These are phyloP conservation scores for Nigrospora sphaerica DNA, from an alignment of 2,329 filamentous ascomycete genomes.

Conservation along the genomic window DNA sequence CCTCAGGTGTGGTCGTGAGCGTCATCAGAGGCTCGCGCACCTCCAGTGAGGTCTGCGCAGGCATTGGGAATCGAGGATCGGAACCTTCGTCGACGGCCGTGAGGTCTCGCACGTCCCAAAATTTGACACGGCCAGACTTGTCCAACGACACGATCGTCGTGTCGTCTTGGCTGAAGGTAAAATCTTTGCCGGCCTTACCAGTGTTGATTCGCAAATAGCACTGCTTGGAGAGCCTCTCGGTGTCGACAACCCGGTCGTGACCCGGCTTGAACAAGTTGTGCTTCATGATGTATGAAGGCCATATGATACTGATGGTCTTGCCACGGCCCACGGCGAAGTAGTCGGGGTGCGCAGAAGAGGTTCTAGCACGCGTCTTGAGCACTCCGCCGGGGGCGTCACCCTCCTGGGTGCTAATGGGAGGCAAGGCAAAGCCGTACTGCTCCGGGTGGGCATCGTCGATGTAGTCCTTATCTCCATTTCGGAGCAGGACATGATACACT, in stretches of 20 bases:
- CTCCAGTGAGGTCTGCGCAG: conserved; percentile 57
- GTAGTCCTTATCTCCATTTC: conserved; percentile 68
- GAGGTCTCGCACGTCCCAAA: conserved; percentile 91
- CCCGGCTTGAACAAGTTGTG: conserved; percentile 57
- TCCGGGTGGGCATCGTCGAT: conserved; percentile 75
- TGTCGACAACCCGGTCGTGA: conserved; percentile 68
- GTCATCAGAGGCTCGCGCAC: conserved; percentile 82
- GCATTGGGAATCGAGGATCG: conserved; percentile 43
- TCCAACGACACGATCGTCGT: conserved; percentile 90
- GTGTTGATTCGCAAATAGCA: conserved; percentile 91
- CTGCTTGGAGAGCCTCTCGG: conserved; percentile 78
- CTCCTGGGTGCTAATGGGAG: conserved; percentile 77
- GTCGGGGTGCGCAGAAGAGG: conserved; percentile 81
- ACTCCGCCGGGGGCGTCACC: conserved; percentile 88
- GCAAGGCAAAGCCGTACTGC: conserved; percentile 80
- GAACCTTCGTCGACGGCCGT: conserved; percentile 46
- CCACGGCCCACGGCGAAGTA: conserved; percentile 94
- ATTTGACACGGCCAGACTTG: conserved; percentile 92
- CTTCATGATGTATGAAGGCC: conserved; percentile 56
- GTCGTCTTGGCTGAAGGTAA: conserved; percentile 95
- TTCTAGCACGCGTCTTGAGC: conserved; percentile 89
- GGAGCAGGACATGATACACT: conserved; percentile 90
- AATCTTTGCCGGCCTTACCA: conserved; percentile 97
- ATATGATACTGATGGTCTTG: conserved; percentile 90
- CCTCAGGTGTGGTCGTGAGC: conserved; percentile 75